Evolutionary conservation across 2,329 filamentous ascomycete species (phyloP).

Genomic region (Capronia epimyces): DNA sequence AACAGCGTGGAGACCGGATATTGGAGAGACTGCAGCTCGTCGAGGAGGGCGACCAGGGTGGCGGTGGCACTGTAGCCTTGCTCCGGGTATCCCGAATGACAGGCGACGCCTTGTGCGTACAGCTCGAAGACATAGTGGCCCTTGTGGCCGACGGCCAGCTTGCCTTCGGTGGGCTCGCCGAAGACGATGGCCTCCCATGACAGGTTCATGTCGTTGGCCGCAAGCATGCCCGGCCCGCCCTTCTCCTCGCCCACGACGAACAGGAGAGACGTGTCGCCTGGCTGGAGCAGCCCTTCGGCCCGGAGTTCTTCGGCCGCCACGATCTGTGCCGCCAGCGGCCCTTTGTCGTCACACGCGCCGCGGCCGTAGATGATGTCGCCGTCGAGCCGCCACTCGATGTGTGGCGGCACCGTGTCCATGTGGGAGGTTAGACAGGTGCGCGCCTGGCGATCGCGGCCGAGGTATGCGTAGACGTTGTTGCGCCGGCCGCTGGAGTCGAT

Average conservation of each 20-base stretch:
- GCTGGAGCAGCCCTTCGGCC: constrained; percentile 36
- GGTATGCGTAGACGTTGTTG: constrained; percentile 40
- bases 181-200: constrained; percentile 48
- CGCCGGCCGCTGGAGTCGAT: constrained; percentile 33
- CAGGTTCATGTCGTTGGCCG: constrained; percentile 42
- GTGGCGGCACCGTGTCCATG: constrained; percentile 59
- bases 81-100: constrained; percentile 37
- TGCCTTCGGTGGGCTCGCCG: constrained; percentile 53
- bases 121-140: constrained; percentile 38
- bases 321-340: constrained; percentile 66
- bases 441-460: constrained; percentile 31
- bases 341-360: constrained; percentile 57
- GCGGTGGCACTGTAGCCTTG: constrained; percentile 32
- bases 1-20: constrained; percentile 38
- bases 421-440: constrained; percentile 36
- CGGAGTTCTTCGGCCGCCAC: constrained; percentile 58
- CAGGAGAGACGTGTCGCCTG: constrained; percentile 54
- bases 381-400: constrained; percentile 57
- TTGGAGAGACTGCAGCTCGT: constrained; percentile 31
- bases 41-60: constrained; percentile 33
- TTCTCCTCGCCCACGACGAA: constrained; percentile 57
- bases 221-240: constrained; percentile 53
- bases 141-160: constrained; percentile 51
- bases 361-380: constrained; percentile 59
- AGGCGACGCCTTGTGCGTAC: constrained; percentile 31